phyloP scores from a whole-genome alignment of 345 rosid species.

The Chamaenerion angustifolium region DNA sequence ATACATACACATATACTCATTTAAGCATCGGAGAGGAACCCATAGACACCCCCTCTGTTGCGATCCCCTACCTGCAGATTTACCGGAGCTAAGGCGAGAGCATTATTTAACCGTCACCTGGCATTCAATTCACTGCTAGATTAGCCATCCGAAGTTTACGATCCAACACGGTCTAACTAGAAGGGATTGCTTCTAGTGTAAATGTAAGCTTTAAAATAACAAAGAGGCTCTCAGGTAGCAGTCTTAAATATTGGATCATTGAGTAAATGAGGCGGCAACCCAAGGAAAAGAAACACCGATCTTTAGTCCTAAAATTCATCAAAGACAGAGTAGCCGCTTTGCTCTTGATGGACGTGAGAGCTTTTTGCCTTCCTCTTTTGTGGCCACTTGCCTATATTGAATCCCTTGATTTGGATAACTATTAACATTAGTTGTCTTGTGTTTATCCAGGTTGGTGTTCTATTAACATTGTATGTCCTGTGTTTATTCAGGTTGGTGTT shows the following conservation, averaged over 20 bases:
- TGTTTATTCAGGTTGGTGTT: too few relatives aligned
- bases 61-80: too few relatives aligned
- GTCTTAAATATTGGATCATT: slow-evolving; percentile 85
- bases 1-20: too few relatives aligned
- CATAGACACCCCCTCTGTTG: too few relatives aligned
- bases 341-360: slow-evolving; percentile 62
- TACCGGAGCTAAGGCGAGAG: too few relatives aligned
- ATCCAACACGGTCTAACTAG: too few relatives aligned
- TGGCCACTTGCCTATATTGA: neutral
- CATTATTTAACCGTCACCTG: too few relatives aligned
- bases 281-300: slow-evolving; percentile 51
- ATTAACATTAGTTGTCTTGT: too few relatives aligned
- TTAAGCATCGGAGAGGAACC: too few relatives aligned
- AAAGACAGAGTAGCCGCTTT: slow-evolving; percentile 74
- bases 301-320: slow-evolving; percentile 64
- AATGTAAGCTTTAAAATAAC: slow-evolving; percentile 46
- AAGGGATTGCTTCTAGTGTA: slow-evolving; percentile 62
- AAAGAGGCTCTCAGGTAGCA: slow-evolving; percentile 43
- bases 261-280: slow-evolving; percentile 72
- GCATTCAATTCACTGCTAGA: too few relatives aligned
- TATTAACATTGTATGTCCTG: too few relatives aligned
- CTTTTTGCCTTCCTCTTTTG: neutral
- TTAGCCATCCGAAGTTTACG: too few relatives aligned
- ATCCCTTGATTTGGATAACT: neutral
- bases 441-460: slow-evolving; percentile 62